Base-by-base conservation (phyloP, 2,329 filamentous ascomycete genomes). In the Fusarium oligoseptatum region DNA sequence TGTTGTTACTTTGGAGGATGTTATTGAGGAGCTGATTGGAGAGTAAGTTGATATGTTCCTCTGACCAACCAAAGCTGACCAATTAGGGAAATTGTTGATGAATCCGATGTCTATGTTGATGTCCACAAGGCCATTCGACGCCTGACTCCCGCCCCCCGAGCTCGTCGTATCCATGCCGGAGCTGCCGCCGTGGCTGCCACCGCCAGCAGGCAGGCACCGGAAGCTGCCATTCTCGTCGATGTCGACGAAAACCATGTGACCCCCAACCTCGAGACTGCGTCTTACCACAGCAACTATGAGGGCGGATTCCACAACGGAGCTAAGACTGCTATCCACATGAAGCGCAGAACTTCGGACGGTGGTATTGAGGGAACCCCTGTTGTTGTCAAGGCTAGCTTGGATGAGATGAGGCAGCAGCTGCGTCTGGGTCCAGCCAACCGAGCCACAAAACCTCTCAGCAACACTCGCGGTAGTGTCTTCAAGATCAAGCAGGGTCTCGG, bases 21-120 rank as follows among this genome's bases (percentile, higher is more conserved):
- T 99, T 5, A 99, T 99, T 80, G 97, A 99, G 83, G 97, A 99
- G 83, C 87, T 99, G 32, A 99, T 99, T 83, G 97, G 97, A 86
- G 97, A 99, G 93, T 96, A 87, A 83, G 94, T 91, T 24, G 6
- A 11, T 39, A 32, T 1, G 7, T 52, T 4, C 4, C 17, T 17
- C 11, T 6, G 22, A 14, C 20, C 20, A 32, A 32, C 8, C 3
- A 20, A 60, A 45, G 37, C 74, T 80, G 68, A 80, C 71, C 24
- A 72, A 37, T 67, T 64, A 95, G 94, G 87, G 97, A 99, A 88
- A 99, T 98, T 74, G 97, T 99, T 72, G 97, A 99, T 81, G 97
- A 99, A 83, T 98, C 96, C 0, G 97, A 99, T 83, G 97, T 99
- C 12, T 99, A 97, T 80, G 93, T 99, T 74, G 97, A 99, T 82